Base-by-base conservation (phyloP, 257 asterid genomes). In the Dorcoceras hygrometricum region DNA sequence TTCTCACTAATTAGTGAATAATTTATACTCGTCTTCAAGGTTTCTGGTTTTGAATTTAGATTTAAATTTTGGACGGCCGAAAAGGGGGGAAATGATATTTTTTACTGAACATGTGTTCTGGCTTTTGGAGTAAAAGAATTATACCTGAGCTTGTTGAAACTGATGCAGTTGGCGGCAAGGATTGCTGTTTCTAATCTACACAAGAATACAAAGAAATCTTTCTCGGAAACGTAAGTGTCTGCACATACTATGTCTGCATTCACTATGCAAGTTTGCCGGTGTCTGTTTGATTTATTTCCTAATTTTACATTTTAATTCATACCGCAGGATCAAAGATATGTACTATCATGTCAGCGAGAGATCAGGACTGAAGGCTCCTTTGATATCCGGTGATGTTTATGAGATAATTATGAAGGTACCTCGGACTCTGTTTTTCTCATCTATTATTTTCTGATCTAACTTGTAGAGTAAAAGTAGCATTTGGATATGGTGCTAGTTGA, bases 101-200 rank as follows among this genome's bases (percentile, higher is more conserved):
- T 29, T 9, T 6, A 29, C 6, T 29, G 34, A 29, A 29, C 34
- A 29, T 29, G 43, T 34, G 43, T 8, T 34, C 9, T 8, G 14
- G 3, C 14, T 8, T 31, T 23, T 57, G 0, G 11, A 11, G 5
- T 43, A 16, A 46, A 50, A 34, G 23, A 29, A n/a, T 43, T 29
- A 68, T 51, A 46, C 63, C 8, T 39, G 20, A 23, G 8, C 4
- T 4, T 57, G 2, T 55, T 63, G 12, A 23, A 57, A 62, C 55
- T 22, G 31, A 1, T 67, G 71, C 87, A 94, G 99, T 77, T 94
- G 88, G 99, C 99, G 50, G 99, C 99, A 22, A 86, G 99, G 88
- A 90, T 94, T 84, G 97, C 96, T 11, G 97, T 94, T 71, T 94
- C 99, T 8, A 90, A 94, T 81, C 90, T 94, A 59, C 99, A 94